Conservation (phyloP, 805 yeast genomes). For the Isabelozyma heimii region DNA sequence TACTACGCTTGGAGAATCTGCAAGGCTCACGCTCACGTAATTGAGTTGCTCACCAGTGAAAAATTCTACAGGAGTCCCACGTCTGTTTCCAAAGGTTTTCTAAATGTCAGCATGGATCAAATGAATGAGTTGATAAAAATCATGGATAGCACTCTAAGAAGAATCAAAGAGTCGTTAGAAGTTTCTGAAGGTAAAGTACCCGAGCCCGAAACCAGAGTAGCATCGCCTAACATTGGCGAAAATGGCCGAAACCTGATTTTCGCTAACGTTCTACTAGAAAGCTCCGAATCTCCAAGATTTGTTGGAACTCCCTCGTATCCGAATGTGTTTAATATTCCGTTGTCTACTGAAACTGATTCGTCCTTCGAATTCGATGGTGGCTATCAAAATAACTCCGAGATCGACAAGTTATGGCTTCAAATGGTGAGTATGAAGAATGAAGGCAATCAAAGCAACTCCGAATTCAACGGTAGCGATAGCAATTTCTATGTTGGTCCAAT, state of each 20-base stretch:
- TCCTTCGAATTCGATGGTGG: conserved; percentile 8
- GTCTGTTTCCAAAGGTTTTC: conserved; percentile 5
- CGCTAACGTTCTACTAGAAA: not conserved
- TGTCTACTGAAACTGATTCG: not conserved
- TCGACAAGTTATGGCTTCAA: conserved; percentile 37
- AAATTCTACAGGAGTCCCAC: conserved; percentile 17
- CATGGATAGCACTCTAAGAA: conserved; percentile 12
- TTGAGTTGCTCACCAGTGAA: conserved; percentile 29
- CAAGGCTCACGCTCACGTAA: conserved; percentile 49
- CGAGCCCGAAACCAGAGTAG: not conserved
- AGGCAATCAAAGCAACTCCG: not conserved
- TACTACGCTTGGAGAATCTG: conserved; percentile 68
- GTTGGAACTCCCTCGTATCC: not conserved
- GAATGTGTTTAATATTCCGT: not conserved
- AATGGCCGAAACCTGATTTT: not conserved
- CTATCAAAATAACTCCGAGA: conserved; percentile 23
- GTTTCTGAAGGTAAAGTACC: conserved; percentile 2
- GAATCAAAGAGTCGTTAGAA: conserved; percentile 6
- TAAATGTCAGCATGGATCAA: conserved; percentile 15
- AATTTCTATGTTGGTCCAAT: not conserved
- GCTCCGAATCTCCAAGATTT: not conserved
- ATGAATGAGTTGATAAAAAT: conserved; percentile 24
- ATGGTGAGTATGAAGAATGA: conserved; percentile 20
- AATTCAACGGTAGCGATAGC: not conserved
- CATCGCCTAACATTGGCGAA: not conserved